Evolutionary conservation across 495 filamentous ascomycete species (phyloP).

Genomic region (Talaromyces wortmannii): DNA sequence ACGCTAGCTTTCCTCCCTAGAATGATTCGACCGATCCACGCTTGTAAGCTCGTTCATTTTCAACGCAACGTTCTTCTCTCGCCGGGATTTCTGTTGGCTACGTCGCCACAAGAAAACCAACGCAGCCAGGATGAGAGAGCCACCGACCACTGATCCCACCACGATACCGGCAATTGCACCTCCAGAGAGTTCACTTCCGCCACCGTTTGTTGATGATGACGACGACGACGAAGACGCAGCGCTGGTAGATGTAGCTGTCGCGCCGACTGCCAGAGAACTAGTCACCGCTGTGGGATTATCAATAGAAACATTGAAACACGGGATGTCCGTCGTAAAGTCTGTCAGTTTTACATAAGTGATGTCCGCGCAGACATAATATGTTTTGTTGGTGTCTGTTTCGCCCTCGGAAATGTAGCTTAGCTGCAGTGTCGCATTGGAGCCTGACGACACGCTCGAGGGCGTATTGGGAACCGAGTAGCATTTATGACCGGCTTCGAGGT

Average conservation of each 20-base stretch:
- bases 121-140: neutral
- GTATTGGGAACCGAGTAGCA: slow-evolving; percentile 41
- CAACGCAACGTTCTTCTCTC: neutral
- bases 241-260: neutral
- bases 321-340: slow-evolving; percentile 29
- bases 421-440: slow-evolving; percentile 45
- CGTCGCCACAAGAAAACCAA: neutral
- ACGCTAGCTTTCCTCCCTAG: too few relatives aligned
- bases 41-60: neutral
- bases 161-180: slow-evolving; percentile 42
- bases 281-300: slow-evolving; percentile 13
- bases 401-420: slow-evolving; percentile 39
- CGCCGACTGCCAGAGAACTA: neutral
- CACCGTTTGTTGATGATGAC: neutral
- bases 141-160: slow-evolving; percentile 32
- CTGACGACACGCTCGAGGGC: slow-evolving; percentile 23
- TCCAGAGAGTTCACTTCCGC: slow-evolving; percentile 19
- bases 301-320: slow-evolving; percentile 44
- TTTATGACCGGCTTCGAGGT: slow-evolving; percentile 38
- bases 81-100: neutral
- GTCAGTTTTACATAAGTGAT: slow-evolving; percentile 35
- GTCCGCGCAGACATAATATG: slow-evolving; percentile 47
- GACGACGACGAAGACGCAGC: neutral
- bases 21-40: neutral
- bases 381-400: slow-evolving; percentile 35